Evolutionary conservation across 2,329 filamentous ascomycete genomes (phyloP).

Genomic region (Arthrobotrys sinensis): DNA sequence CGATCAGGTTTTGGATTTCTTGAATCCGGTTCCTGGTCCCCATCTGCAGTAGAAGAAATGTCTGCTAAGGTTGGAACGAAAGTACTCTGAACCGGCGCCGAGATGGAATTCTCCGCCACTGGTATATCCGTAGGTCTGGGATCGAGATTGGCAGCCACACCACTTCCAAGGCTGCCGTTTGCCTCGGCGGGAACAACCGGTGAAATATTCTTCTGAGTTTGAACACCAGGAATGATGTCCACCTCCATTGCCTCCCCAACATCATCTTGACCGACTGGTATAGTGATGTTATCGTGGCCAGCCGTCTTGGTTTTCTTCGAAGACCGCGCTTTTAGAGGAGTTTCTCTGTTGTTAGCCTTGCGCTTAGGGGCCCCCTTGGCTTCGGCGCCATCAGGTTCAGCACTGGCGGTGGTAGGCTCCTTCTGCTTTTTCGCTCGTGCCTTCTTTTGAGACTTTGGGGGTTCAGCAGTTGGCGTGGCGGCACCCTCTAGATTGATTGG

Average conservation of each 20-base stretch:
- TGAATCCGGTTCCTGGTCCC: constrained; percentile 3
- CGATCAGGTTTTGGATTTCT: constrained; percentile 7
- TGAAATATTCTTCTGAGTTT: neutral
- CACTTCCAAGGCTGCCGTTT: neutral
- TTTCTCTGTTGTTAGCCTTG: constrained; percentile 34
- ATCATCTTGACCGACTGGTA: neutral
- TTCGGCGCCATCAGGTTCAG: neutral
- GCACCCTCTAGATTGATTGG: neutral
- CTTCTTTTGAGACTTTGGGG: constrained; percentile 1
- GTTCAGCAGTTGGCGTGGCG: neutral
- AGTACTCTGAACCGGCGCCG: neutral
- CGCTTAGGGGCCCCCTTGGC: constrained; percentile 28
- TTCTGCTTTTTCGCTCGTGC: constrained; percentile 31
- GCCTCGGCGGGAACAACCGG: neutral
- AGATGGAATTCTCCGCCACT: neutral
- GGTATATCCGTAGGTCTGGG: neutral
- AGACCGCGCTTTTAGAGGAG: constrained; percentile 13
- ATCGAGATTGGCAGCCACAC: neutral
- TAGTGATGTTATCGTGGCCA: neutral
- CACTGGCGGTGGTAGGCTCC: neutral
- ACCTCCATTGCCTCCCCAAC: constrained; percentile 9
- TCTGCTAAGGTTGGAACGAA: neutral
- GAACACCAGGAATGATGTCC: neutral
- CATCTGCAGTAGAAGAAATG: neutral
- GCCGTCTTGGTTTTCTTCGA: constrained; percentile 36